Percentiles rank a stretch among this genome's conserved stretches.
These are phyloP conservation scores for Collybiopsis luxurians DNA, from an alignment of 768 basidiomycete genomes.

Conservation along the genomic window DNA sequence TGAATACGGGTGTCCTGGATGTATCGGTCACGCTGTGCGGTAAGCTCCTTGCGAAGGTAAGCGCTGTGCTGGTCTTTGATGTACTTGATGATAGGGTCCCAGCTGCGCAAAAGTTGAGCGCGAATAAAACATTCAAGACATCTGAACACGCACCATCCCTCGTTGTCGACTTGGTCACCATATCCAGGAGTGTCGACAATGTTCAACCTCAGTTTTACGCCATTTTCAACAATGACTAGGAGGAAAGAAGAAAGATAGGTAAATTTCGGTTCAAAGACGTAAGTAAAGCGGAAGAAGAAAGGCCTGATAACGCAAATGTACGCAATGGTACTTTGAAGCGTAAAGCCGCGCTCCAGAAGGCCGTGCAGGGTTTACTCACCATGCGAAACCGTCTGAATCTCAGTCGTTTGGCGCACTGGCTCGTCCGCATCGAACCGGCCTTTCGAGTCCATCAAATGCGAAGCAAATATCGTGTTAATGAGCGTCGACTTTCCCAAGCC, in stretches of 20 bases:
- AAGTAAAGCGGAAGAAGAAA: slow-evolving; percentile 1
- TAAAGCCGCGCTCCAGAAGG: neutral
- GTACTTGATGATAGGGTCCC: slow-evolving; percentile 99
- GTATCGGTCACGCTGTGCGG: slow-evolving; percentile 97
- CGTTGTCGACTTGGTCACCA: slow-evolving; percentile 98
- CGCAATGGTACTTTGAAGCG: neutral
- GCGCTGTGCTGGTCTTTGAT: slow-evolving; percentile 99
- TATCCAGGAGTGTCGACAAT: slow-evolving; percentile 99
- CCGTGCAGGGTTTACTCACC: slow-evolving; percentile 48
- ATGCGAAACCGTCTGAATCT: slow-evolving; percentile 94
- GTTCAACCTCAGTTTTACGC: slow-evolving; percentile 91
- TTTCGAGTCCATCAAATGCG: slow-evolving; percentile 97
- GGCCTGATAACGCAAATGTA: neutral
- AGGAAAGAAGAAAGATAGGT: neutral
- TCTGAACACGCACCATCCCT: slow-evolving; percentile 83
- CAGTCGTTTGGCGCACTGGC: slow-evolving; percentile 92
- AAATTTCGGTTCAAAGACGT: neutral
- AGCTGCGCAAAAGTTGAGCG: slow-evolving; percentile 62
- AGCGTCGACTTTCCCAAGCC: slow-evolving; percentile 98
- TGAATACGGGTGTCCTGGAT: slow-evolving; percentile 99
- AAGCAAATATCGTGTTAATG: slow-evolving; percentile 99
- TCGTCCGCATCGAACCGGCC: slow-evolving; percentile 87
- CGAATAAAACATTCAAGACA: no score
- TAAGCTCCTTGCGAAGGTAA: slow-evolving; percentile 97
- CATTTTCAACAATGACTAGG: slow-evolving; percentile 93